Base-by-base conservation (phyloP, 306 rosid genomes). In the Pterocarpus santalinus region DNA sequence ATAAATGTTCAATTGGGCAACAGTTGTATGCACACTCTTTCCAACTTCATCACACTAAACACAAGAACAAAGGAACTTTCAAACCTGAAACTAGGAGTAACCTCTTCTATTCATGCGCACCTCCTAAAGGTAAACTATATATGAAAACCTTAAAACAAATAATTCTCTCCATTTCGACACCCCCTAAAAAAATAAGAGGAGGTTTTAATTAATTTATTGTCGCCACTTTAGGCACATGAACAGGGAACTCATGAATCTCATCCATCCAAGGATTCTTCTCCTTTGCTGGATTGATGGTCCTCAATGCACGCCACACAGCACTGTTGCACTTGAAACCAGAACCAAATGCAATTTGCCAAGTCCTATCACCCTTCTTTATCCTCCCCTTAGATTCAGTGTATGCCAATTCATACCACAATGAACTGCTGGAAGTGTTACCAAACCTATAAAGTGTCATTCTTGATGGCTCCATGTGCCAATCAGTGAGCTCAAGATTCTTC, bases 381-480 rank as follows among this genome's bases (percentile, higher is more conserved):
- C 98, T 83, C 58, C 98, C 95, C 64, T 94, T 94, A 2, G 97
- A 88, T 61, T 94, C 98, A 1, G 88, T 36, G 64, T 94, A 94
- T 4, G 98, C 97, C 80, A 94, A 71, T 44, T 94, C 98, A 43
- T 92, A 94, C 98, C 97, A 94, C 85, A 94, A 55, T 0, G 98
- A 94, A 9, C 98, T 94, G 22, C 98, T 92, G 0, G 98, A 92
- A 34, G 98, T 94, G 82, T 94, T 94, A 1, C 98, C 98, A 28
- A 92, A 91, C 33, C 95, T 83, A 12, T 89, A 34, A 0, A 94
- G 87, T 0, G 97, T 94, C 98, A 94, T 94, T 69, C 98, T 88
- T 1, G 98, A 94, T 0, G 98, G 97, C 65, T 92, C 97, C 98
- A 94, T 90, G 16, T 94, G 95, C 94, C 98, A 92, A 47, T 92